A percentile compares a stretch with the other conserved stretches of the same genome.
These are phyloP conservation scores for Globisporangium echinulatum DNA, from an alignment of 352 stramenopile species.

Conservation along the genomic window DNA sequence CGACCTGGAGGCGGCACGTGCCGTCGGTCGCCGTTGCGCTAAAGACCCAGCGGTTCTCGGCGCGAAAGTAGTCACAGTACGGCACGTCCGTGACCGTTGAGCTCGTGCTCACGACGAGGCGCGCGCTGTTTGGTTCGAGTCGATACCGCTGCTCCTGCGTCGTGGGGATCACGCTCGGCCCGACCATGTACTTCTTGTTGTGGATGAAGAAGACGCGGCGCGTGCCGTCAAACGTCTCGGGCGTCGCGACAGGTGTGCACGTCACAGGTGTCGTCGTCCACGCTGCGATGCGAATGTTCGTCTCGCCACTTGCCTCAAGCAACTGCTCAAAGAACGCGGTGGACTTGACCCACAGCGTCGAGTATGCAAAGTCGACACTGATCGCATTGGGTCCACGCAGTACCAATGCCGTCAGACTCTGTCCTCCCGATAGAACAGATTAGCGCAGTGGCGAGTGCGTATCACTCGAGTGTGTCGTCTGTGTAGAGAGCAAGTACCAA, in stretches of 20 bases:
- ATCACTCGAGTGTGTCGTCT: not conserved
- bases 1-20: conserved; percentile 47
- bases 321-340: conserved; percentile 35
- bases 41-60: conserved; percentile 84
- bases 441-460: no score
- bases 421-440: no score
- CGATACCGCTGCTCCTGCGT: conserved; percentile 62
- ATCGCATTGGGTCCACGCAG: not conserved
- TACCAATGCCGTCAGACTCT: no score
- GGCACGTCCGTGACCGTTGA: conserved; percentile 69
- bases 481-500: not conserved
- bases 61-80: conserved; percentile 85
- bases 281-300: conserved; percentile 40
- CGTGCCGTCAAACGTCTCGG: conserved; percentile 58
- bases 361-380: conserved; percentile 61
- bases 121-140: conserved; percentile 24
- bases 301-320: conserved; percentile 45
- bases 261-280: conserved; percentile 39
- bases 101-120: conserved; percentile 67
- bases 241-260: conserved; percentile 49
- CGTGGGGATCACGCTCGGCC: conserved; percentile 71
- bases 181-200: conserved; percentile 89
- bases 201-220: conserved; percentile 56
- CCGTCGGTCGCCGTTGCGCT: conserved; percentile 37
- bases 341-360: conserved; percentile 58